phyloP scores from a whole-genome alignment of 148 eudicot species.

The Pouteria glomerata region DNA sequence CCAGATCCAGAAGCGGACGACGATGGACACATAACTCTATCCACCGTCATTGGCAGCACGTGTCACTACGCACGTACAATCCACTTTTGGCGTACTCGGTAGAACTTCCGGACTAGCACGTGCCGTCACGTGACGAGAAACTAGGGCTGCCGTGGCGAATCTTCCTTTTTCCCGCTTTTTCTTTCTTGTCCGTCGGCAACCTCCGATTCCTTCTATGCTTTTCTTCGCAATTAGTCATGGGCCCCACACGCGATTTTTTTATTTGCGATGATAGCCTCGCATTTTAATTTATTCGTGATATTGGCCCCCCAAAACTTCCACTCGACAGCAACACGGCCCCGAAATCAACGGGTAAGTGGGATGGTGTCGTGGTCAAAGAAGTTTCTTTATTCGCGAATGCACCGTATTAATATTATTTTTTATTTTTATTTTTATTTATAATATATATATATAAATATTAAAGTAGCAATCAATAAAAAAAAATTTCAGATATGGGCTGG shows the following conservation, averaged over 20 bases:
- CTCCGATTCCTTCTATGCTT: not conserved
- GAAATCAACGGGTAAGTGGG: not conserved
- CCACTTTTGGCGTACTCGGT: not conserved
- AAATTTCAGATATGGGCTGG: too few species aligned
- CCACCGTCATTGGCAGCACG: not conserved
- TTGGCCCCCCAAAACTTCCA: not conserved
- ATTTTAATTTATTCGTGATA: not conserved
- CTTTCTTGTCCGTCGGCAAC: not conserved
- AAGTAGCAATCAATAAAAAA: not conserved
- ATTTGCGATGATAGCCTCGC: not conserved
- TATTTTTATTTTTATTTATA: too few species aligned
- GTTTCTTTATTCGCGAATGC: not conserved
- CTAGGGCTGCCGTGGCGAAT: not conserved
- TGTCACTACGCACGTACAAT: not conserved
- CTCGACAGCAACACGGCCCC: not conserved
- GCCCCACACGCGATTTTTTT: not conserved
- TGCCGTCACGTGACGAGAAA: constrained; percentile 1
- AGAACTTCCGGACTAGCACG: not conserved
- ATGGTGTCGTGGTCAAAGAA: too few species aligned
- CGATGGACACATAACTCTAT: too few species aligned
- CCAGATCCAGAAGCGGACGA: not conserved
- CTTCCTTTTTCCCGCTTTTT: not conserved
- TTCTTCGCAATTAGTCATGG: not conserved
- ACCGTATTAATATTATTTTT: too few species aligned
- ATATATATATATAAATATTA: too few species aligned